Conservation (phyloP, 1,139 yeast species). For the Hansenula sp. region DNA sequence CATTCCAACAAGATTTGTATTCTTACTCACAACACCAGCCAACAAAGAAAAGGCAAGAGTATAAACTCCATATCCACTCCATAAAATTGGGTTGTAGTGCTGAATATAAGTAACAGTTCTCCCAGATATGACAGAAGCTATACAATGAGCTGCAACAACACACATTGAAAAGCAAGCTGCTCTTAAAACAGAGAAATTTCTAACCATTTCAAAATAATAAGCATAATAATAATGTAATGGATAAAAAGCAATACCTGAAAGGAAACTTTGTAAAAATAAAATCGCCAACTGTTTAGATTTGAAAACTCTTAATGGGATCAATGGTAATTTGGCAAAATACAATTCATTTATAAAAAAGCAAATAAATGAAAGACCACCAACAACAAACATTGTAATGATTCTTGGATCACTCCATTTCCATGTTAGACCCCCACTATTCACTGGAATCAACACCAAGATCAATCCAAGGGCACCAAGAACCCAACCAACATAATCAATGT, state of each 20-base stretch:
- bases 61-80: constrained; percentile 42
- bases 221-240: constrained; percentile 44
- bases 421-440: constrained; percentile 49
- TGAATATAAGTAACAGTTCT: constrained; percentile 37
- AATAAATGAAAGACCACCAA: constrained; percentile 41
- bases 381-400: constrained; percentile 39
- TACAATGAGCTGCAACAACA: constrained; percentile 38
- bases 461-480: constrained; percentile 39
- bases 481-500: constrained; percentile 46
- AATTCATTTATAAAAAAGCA: constrained; percentile 43
- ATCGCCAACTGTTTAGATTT: constrained; percentile 31
- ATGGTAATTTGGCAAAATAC: constrained; percentile 47
- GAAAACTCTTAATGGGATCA: constrained; percentile 47
- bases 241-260: constrained; percentile 46
- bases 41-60: constrained; percentile 35
- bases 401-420: constrained; percentile 46
- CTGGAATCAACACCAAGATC: constrained; percentile 40
- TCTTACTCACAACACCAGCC: constrained; percentile 27
- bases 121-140: constrained; percentile 39
- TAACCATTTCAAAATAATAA: constrained; percentile 45
- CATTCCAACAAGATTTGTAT: constrained; percentile 30
- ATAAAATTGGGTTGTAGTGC: constrained; percentile 38
- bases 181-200: constrained; percentile 33
- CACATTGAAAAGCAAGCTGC: constrained; percentile 39
- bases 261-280: constrained; percentile 38